Base-by-base conservation (phyloP, 148 eudicot genomes). In the Nyssa sinensis region DNA sequence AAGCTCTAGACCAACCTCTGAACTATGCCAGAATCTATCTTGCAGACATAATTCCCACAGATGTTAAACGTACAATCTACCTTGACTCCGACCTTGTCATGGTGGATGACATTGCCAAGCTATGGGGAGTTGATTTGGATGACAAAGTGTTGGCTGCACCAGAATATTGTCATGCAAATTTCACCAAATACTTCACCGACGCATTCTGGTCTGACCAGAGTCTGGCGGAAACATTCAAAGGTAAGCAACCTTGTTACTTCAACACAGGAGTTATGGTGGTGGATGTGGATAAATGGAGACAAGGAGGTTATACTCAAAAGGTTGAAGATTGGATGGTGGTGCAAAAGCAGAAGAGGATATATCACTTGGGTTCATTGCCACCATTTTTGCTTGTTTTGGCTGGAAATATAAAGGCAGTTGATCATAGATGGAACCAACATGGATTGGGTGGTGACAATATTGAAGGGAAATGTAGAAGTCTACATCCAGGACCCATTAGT, bases 191-290 rank as follows among this genome's bases (percentile, higher is more conserved):
- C 67, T 83, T 81, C 62, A 81, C 78, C 1, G 67, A 65, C n/a
- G 74, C 63, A 3, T 81, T 81, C 31, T 81, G 84, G 84, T 59
- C 78, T 4, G 71, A 81, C 72, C 68, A 49, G 13, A 7, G 5
- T 1, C 23, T 74, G 75, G 62, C 65, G 13, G 67, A 30, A 24
- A 58, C 75, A 11, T 74, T 81, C 24, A 23, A 55, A 9, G 81
- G 78, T 0, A 37, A 71, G 32, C 73, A 74, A 0, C 86, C 83
- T 0, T 83, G 83, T 49, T 83, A 83, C 47, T 83, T 83, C 47
- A 83, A 83, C 76, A 83, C 86, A 13, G 86, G 86, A 10, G 86
- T 83, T 0, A 83, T 83, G 83, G 83, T 83, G 55, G 41, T 83
- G 62, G 86, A 83, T 9, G 69, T 83, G 8, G 78, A 41, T 9